Evolutionary conservation across 2,329 filamentous ascomycete genomes (phyloP).

Genomic region (Exophiala oligosperma): DNA sequence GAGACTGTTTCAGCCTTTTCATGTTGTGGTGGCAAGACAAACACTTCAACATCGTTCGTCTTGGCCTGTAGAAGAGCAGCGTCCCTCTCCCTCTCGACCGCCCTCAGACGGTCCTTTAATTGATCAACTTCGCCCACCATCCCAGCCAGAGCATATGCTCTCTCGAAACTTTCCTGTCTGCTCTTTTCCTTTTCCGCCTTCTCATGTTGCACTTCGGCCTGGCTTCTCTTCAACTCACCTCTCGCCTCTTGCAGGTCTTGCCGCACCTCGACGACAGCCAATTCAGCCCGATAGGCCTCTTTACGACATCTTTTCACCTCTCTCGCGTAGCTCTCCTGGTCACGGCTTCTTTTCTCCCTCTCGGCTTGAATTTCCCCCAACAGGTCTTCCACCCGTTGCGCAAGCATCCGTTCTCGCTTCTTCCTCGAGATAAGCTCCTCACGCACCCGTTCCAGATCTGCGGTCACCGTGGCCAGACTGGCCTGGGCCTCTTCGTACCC

Average conservation of each 20-base stretch:
- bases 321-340: constrained; percentile 55
- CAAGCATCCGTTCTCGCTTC: constrained; percentile 44
- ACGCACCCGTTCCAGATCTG: constrained; percentile 43
- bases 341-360: constrained; percentile 52
- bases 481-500: constrained; percentile 48
- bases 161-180: constrained; percentile 49
- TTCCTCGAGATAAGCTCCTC: constrained; percentile 43
- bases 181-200: constrained; percentile 48
- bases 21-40: background rate
- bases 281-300: constrained; percentile 59
- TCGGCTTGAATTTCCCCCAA: constrained; percentile 54
- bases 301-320: constrained; percentile 57
- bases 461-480: constrained; percentile 36
- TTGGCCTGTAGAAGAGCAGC: constrained; percentile 19
- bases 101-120: constrained; percentile 43
- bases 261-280: constrained; percentile 55
- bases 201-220: constrained; percentile 54
- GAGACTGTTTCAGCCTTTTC: constrained; percentile 1
- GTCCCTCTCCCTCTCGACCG: constrained; percentile 40
- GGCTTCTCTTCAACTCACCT: constrained; percentile 49
- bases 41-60: constrained; percentile 7
- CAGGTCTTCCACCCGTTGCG: constrained; percentile 45
- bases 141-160: constrained; percentile 46
- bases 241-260: constrained; percentile 49
- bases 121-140: constrained; percentile 46